These are phyloP conservation scores for Diutina siamensis DNA, from an alignment of 1,139 yeast genomes.

Conservation along the genomic window DNA sequence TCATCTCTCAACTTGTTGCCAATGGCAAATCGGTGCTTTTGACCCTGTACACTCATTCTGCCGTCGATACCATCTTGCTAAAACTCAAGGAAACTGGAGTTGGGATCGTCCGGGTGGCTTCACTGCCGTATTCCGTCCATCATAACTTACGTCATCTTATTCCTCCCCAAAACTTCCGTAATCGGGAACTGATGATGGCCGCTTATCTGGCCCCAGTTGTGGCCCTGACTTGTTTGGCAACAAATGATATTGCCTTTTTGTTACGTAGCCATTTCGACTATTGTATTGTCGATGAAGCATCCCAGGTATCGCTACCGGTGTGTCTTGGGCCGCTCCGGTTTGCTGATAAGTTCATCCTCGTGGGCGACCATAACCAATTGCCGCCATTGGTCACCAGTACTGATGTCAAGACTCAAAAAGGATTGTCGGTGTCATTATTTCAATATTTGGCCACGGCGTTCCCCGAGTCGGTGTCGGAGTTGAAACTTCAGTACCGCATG, in stretches of 20 bases:
- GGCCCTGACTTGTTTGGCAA: conserved; percentile 81
- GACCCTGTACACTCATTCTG: conserved; percentile 88
- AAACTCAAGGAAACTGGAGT: conserved; percentile 36
- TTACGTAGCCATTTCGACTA: conserved; percentile 63
- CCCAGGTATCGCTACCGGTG: conserved; percentile 86
- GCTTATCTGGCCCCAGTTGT: conserved; percentile 46
- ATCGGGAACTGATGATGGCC: neutral
- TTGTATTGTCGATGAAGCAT: conserved; percentile 93
- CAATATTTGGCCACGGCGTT: conserved; percentile 56
- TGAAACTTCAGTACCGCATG: conserved; percentile 87
- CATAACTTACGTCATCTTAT: conserved; percentile 31
- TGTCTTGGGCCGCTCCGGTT: conserved; percentile 78
- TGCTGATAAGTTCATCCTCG: conserved; percentile 71
- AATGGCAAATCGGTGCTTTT: conserved; percentile 59
- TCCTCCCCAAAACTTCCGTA: neutral
- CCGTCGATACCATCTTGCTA: conserved; percentile 82
- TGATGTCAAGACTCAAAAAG: conserved; percentile 40
- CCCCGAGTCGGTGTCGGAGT: conserved; percentile 62
- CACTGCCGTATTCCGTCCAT: conserved; percentile 42
- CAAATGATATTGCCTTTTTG: conserved; percentile 50
- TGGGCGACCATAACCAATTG: conserved; percentile 90
- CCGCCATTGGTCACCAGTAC: conserved; percentile 73
- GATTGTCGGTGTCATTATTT: conserved; percentile 72
- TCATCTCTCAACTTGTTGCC: conserved; percentile 49
- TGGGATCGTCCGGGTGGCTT: neutral